Conservation (phyloP, 768 basidiomycete genomes). For the Naganishia onofrii region DNA sequence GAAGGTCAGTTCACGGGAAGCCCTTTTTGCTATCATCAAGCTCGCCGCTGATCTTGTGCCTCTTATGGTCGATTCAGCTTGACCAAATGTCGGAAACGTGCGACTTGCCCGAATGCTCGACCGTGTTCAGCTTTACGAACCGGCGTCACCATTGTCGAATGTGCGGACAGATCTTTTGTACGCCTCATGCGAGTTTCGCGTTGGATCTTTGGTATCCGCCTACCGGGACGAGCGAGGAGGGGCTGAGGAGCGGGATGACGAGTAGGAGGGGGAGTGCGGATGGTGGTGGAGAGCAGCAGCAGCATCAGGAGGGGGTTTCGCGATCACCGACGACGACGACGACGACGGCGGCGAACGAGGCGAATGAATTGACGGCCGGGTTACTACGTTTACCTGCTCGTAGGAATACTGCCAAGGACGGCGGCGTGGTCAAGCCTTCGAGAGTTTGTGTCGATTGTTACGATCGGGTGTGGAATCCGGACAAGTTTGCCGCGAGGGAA, state of each 20-base stretch:
- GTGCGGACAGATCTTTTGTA: constrained; percentile 32
- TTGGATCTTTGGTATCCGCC: constrained; percentile 26
- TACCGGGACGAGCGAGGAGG: constrained; percentile 12
- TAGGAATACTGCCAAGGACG: not conserved
- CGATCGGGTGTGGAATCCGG: constrained; percentile 21
- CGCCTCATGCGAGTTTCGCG: constrained; percentile 14
- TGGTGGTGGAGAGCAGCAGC: not conserved
- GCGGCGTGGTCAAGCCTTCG: constrained; percentile 13
- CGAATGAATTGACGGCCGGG: not conserved
- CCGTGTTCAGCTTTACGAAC: constrained; percentile 23
- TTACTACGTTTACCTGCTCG: not conserved
- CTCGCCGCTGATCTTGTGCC: not conserved
- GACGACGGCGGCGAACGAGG: not conserved
- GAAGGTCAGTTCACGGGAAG: constrained; percentile 14
- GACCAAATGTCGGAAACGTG: constrained; percentile 26
- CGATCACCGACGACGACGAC: not conserved
- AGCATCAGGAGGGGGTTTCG: not conserved
- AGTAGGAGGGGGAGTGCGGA: not conserved
- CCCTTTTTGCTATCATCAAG: not conserved
- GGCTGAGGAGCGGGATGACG: not conserved
- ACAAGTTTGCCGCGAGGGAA: constrained; percentile 5
- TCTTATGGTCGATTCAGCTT: constrained; percentile 11
- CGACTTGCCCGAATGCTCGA: constrained; percentile 23
- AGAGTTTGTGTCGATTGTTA: constrained; percentile 27
- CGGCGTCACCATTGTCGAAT: constrained; percentile 33